A percentile compares a stretch with the other conserved stretches of the same genome.
Conservation (phyloP, 2,329 filamentous ascomycete species). For the Botrytis byssoidea region DNA sequence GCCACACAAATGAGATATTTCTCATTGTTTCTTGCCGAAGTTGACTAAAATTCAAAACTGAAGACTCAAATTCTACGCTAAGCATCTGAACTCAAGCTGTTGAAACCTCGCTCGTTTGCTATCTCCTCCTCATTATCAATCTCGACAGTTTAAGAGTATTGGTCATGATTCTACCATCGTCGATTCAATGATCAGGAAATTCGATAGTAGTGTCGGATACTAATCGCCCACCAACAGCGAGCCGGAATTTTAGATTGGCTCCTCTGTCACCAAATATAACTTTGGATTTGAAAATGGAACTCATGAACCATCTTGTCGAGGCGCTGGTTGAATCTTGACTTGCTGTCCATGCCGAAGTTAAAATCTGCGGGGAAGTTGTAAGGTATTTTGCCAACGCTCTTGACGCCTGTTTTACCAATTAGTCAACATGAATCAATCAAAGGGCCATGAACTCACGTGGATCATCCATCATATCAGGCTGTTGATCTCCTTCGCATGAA, state of each 20-base stretch:
- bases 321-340: slow-evolving; percentile 4
- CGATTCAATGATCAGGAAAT: neutral
- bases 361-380: slow-evolving; percentile 5
- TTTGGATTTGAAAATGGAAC: neutral
- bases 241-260: slow-evolving; percentile 19
- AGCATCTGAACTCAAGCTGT: neutral
- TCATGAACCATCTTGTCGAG: neutral
- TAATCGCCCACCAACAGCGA: slow-evolving; percentile 9
- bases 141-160: neutral
- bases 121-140: neutral
- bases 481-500: slow-evolving; percentile 4
- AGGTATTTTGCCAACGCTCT: slow-evolving; percentile 13
- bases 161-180: neutral
- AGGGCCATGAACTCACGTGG: slow-evolving; percentile 9
- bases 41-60: neutral
- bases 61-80: neutral
- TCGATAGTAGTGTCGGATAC: neutral
- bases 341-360: neutral
- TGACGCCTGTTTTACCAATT: slow-evolving; percentile 12
- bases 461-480: slow-evolving; percentile 20
- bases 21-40: neutral
- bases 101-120: neutral
- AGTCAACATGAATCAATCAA: neutral
- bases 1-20: neutral
- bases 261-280: slow-evolving; percentile 23